Conservation (phyloP, 2,329 filamentous ascomycete genomes). For the Cordyceps militaris region DNA sequence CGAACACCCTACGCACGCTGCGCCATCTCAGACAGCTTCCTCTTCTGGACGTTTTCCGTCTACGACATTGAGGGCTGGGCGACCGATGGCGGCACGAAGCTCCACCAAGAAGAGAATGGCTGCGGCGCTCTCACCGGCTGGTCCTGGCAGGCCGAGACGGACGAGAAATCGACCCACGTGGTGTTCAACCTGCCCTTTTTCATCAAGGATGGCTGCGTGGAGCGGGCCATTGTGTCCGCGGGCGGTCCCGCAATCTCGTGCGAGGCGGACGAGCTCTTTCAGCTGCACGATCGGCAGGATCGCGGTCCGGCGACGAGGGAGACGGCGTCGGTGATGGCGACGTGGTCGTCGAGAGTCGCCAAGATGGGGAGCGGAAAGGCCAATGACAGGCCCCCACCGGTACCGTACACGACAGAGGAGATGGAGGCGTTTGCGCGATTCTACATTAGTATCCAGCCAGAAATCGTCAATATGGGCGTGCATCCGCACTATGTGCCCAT, state of each 20-base stretch:
- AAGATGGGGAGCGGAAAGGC: not conserved
- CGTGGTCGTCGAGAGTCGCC: not conserved
- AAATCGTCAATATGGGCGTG: not conserved
- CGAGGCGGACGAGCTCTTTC: not conserved
- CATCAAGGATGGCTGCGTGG: constrained; percentile 22
- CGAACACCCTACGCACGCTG: not conserved
- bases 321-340: not conserved
- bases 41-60: constrained; percentile 7
- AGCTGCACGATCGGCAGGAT: not conserved
- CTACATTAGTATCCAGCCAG: not conserved
- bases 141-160: constrained; percentile 4
- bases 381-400: not conserved
- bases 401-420: not conserved
- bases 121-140: constrained; percentile 16
- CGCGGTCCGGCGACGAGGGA: not conserved
- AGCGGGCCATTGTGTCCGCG: constrained; percentile 21
- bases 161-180: not conserved
- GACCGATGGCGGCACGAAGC: constrained; percentile 6
- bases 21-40: not conserved
- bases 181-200: constrained; percentile 20
- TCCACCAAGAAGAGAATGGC: constrained; percentile 9
- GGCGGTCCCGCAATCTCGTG: constrained; percentile 21
- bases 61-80: constrained; percentile 12
- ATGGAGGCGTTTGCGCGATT: not conserved
- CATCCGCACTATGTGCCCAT: not conserved